A percentile compares a stretch with the other conserved stretches of the same genome.
phyloP scores from a whole-genome alignment of 2,329 filamentous ascomycete genomes.

The Fusarium pseudonygamai region DNA sequence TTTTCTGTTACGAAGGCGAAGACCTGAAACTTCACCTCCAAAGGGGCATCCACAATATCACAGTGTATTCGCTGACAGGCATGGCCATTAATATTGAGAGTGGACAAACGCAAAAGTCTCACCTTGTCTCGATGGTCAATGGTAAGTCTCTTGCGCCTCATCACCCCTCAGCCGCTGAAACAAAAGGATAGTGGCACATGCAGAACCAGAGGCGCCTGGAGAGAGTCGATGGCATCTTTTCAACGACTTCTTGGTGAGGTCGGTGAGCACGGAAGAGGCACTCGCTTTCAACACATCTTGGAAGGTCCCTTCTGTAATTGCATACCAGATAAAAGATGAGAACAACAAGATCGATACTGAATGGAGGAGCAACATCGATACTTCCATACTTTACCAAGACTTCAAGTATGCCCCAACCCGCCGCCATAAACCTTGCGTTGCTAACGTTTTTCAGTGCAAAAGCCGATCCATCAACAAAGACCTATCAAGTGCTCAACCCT shows the following conservation, averaged over 20 bases:
- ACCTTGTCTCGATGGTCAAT: conserved; percentile 92
- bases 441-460: conserved; percentile 49
- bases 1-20: conserved; percentile 94
- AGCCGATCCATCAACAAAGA: conserved; percentile 55
- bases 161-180: conserved; percentile 37
- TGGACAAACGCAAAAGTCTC: conserved; percentile 84
- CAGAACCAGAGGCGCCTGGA: conserved; percentile 65
- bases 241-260: conserved; percentile 93
- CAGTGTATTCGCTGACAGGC: conserved; percentile 91
- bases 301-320: conserved; percentile 90
- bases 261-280: conserved; percentile 82
- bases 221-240: conserved; percentile 92
- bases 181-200: conserved; percentile 66
- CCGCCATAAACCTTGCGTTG: not conserved
- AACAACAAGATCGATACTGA: conserved; percentile 84
- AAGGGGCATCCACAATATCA: conserved; percentile 80
- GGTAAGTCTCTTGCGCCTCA: conserved; percentile 55
- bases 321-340: conserved; percentile 83
- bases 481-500: conserved; percentile 67
- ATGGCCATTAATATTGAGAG: conserved; percentile 90
- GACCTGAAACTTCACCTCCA: conserved; percentile 84
- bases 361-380: conserved; percentile 89
- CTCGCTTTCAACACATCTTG: conserved; percentile 88
- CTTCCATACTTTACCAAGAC: conserved; percentile 83
- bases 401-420: conserved; percentile 53